phyloP scores from a whole-genome alignment of 176 grass and related monocot genomes.

The Miscanthus lutarioriparius region DNA sequence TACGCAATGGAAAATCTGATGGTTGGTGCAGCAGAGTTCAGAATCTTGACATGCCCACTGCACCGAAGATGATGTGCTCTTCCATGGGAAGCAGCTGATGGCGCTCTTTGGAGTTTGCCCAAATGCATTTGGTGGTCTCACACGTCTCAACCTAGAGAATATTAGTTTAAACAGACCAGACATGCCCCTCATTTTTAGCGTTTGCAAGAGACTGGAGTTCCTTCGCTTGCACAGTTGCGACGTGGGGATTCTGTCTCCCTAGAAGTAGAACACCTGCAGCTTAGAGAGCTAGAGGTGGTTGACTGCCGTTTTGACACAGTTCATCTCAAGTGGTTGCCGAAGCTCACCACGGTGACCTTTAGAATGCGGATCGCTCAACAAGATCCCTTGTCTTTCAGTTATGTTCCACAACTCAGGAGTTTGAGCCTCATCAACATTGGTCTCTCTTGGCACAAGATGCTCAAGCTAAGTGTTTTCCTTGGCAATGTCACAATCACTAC shows the following conservation, averaged over 20 bases:
- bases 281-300: neutral
- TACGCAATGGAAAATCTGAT: neutral
- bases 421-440: neutral
- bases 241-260: neutral
- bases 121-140: slow-evolving; percentile 15
- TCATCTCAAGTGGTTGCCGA: neutral
- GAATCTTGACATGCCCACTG: neutral
- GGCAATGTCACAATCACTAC: neutral
- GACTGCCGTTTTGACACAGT: neutral
- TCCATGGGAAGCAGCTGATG: neutral
- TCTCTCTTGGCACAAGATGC: neutral
- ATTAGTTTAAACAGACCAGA: neutral
- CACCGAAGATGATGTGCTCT: neutral
- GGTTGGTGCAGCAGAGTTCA: neutral
- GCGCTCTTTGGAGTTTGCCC: neutral
- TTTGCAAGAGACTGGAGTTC: neutral
- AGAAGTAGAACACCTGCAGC: neutral
- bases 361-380: neutral
- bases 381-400: neutral
- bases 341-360: neutral
- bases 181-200: neutral
- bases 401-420: neutral
- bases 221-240: neutral
- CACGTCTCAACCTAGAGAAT: neutral
- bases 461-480: neutral